These are phyloP conservation scores for Xylaria palmicola DNA, from an alignment of 495 filamentous ascomycete genomes.

Conservation along the genomic window DNA sequence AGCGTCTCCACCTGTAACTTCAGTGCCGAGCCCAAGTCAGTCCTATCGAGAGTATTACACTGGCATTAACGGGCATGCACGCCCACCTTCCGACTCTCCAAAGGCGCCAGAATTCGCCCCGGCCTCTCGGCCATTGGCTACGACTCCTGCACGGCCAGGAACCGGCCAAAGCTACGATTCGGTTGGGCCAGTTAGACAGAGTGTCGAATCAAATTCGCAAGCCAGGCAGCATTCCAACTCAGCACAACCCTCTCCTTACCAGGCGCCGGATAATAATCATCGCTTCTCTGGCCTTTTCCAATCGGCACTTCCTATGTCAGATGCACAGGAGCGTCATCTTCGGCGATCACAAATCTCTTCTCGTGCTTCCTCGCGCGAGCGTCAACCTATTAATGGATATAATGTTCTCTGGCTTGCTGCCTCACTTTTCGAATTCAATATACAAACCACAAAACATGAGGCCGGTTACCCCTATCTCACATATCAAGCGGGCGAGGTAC, in stretches of 20 bases:
- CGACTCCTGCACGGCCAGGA: constrained; percentile 40
- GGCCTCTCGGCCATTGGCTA: constrained; percentile 33
- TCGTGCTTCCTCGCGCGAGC: constrained; percentile 50
- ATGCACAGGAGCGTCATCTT: constrained; percentile 46
- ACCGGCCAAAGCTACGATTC: constrained; percentile 55
- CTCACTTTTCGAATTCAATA: constrained; percentile 94
- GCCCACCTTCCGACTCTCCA: constrained; percentile 41
- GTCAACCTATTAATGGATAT: constrained; percentile 43
- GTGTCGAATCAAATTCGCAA: constrained; percentile 41
- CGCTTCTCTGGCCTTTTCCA: constrained; percentile 73
- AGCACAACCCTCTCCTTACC: constrained; percentile 43
- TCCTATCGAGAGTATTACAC: constrained; percentile 51
- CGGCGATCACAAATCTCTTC: constrained; percentile 48
- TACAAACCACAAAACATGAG: constrained; percentile 85
- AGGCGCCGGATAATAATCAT: constrained; percentile 39
- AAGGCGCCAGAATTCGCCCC: constrained; percentile 42
- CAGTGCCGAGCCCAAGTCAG: constrained; percentile 47
- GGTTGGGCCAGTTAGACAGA: constrained; percentile 39
- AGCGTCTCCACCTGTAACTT: constrained; percentile 49
- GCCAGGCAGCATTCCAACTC: constrained; percentile 44
- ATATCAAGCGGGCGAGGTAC: constrained; percentile 84
- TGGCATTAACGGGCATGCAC: constrained; percentile 38
- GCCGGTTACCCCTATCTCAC: constrained; percentile 95
- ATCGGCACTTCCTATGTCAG: constrained; percentile 80
- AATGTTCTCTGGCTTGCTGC: constrained; percentile 82